These are phyloP conservation scores for Lactarius sanguifluus DNA, from an alignment of 768 basidiomycete genomes.

Conservation along the genomic window DNA sequence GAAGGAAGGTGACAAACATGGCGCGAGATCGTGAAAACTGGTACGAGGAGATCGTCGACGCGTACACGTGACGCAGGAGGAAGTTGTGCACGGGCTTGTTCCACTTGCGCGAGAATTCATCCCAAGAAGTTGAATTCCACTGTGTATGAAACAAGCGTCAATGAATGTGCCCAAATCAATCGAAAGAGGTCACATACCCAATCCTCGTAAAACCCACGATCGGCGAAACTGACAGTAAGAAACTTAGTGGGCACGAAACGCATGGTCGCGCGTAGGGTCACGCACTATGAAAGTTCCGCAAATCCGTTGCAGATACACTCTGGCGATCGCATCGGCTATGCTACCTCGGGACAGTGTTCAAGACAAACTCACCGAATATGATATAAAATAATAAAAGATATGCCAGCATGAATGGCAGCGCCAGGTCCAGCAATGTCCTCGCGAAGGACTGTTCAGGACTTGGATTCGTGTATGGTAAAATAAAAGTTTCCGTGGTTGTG, in stretches of 20 bases:
- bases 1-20: constrained; percentile 88
- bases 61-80: constrained; percentile 93
- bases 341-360: not conserved
- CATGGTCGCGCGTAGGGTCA: constrained; percentile 7
- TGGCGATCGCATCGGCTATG: constrained; percentile 34
- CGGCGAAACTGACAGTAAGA: constrained; percentile 70
- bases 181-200: constrained; percentile 54
- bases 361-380: constrained; percentile 61
- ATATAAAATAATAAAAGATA: constrained; percentile 87
- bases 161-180: not conserved
- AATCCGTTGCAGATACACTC: constrained; percentile 98
- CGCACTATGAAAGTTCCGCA: constrained; percentile 87
- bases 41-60: constrained; percentile 78
- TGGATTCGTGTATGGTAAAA: constrained; percentile 76
- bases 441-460: constrained; percentile 67
- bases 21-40: constrained; percentile 75
- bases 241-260: not conserved
- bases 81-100: constrained; percentile 96
- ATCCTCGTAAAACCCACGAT: constrained; percentile 96
- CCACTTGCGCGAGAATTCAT: constrained; percentile 98
- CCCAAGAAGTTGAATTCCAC: constrained; percentile 98
- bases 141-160: constrained; percentile 33
- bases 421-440: constrained; percentile 77
- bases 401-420: constrained; percentile 91
- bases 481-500: constrained; percentile 91